These are phyloP conservation scores for Hymenoscyphus occultus DNA, from an alignment of 2,329 filamentous ascomycete species.

Conservation along the genomic window DNA sequence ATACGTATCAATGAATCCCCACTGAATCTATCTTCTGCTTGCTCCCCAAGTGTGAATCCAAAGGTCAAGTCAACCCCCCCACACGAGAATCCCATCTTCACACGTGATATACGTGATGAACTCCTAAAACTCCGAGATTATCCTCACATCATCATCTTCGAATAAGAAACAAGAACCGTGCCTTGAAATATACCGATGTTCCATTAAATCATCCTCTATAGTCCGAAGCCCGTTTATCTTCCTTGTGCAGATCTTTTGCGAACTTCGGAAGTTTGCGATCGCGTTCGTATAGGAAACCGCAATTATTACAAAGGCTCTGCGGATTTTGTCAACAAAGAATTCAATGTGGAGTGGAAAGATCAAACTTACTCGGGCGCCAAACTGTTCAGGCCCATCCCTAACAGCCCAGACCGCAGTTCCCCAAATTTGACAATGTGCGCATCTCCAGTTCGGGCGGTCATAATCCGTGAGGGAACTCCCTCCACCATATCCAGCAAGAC, in stretches of 20 bases:
- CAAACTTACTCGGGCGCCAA: slow-evolving; percentile 71
- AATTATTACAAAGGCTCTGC: slow-evolving; percentile 84
- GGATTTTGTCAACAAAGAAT: slow-evolving; percentile 26
- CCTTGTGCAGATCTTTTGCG: slow-evolving; percentile 65
- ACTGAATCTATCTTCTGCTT: slow-evolving; percentile 6
- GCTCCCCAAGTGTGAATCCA: background rate
- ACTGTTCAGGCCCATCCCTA: slow-evolving; percentile 69
- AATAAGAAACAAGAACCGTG: slow-evolving; percentile 9
- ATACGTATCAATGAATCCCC: slow-evolving; percentile 4
- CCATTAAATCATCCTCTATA: slow-evolving; percentile 31
- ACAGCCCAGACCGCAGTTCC: slow-evolving; percentile 93
- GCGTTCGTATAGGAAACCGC: slow-evolving; percentile 83
- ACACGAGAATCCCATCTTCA: background rate
- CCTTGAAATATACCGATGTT: background rate
- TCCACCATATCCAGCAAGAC: slow-evolving; percentile 60
- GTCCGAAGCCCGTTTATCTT: slow-evolving; percentile 31
- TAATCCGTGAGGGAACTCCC: slow-evolving; percentile 64
- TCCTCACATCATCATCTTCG: slow-evolving; percentile 11
- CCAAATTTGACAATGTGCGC: slow-evolving; percentile 82
- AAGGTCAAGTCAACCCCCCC: background rate
- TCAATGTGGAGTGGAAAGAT: background rate
- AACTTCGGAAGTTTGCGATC: slow-evolving; percentile 79
- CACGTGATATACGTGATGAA: slow-evolving; percentile 20
- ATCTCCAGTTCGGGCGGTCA: slow-evolving; percentile 83
- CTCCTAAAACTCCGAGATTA: slow-evolving; percentile 20